A percentile compares a stretch with the other conserved stretches of the same genome.
Evolutionary conservation across 805 yeast species (phyloP).

Genomic region (Millerozyma miso): DNA sequence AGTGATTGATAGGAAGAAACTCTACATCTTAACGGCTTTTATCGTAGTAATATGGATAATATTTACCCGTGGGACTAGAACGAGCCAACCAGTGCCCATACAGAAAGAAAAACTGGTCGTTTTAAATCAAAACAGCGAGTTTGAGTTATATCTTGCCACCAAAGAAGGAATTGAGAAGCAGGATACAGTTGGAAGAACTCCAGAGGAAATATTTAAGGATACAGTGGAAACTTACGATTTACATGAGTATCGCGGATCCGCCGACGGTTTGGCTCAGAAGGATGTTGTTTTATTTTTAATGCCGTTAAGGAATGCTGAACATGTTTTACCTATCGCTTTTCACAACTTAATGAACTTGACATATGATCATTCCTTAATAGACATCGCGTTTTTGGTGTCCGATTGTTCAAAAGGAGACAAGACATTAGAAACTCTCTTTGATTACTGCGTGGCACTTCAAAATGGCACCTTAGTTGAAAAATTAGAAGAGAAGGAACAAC

Average conservation of each 20-base stretch:
- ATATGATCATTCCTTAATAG: constrained; percentile 75
- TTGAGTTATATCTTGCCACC: constrained; percentile 25
- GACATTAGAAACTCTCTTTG: constrained; percentile 61
- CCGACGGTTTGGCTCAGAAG: constrained; percentile 44
- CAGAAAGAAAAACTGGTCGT: background rate
- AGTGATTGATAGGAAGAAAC: background rate
- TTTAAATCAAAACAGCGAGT: constrained; percentile 7
- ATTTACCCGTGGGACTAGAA: background rate
- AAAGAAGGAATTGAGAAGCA: constrained; percentile 24
- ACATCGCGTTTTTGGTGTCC: constrained; percentile 74
- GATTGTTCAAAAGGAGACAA: constrained; percentile 70
- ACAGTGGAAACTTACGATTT: constrained; percentile 62
- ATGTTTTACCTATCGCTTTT: constrained; percentile 77
- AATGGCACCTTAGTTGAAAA: constrained; percentile 57
- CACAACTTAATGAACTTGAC: constrained; percentile 82
- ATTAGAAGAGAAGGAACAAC: constrained; percentile 40
- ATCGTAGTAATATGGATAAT: constrained; percentile 6
- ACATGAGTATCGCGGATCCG: constrained; percentile 49
- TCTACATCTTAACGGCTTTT: constrained; percentile 1
- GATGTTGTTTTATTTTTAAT: constrained; percentile 68
- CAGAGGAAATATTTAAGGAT: constrained; percentile 37
- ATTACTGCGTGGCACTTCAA: constrained; percentile 64
- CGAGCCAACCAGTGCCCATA: background rate
- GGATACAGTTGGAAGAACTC: constrained; percentile 5
- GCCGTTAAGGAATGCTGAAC: constrained; percentile 77